phyloP scores from a whole-genome alignment of 2,329 filamentous ascomycete genomes.

The Penicillium sp. region DNA sequence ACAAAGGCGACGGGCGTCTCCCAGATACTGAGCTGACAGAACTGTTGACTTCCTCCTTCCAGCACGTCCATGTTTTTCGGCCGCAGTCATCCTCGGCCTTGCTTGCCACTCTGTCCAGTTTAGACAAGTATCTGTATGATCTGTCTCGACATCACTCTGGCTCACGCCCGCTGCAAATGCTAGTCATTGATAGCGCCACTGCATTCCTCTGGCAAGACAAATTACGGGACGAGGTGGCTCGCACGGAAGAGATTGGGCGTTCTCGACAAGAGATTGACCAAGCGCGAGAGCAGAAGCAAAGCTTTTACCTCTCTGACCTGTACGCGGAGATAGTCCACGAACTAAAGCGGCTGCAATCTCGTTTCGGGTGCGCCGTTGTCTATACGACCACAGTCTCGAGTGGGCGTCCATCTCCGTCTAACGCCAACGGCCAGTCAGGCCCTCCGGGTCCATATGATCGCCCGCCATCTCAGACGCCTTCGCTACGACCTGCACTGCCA shows the following conservation, averaged over 20 bases:
- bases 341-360: constrained; percentile 39
- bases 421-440: not conserved
- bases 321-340: constrained; percentile 33
- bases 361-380: constrained; percentile 43
- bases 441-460: constrained; percentile 23
- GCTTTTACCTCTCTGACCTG: constrained; percentile 35
- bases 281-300: constrained; percentile 29
- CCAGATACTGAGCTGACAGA: constrained; percentile 20
- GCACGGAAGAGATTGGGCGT: constrained; percentile 41
- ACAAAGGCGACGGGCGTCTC: not conserved
- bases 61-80: constrained; percentile 61
- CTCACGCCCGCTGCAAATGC: constrained; percentile 49
- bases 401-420: constrained; percentile 16
- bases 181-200: constrained; percentile 58
- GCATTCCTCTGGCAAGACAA: constrained; percentile 59
- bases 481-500: constrained; percentile 39
- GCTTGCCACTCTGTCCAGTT: constrained; percentile 49
- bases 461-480: constrained; percentile 21
- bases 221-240: constrained; percentile 46
- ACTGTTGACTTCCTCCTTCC: constrained; percentile 46
- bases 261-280: constrained; percentile 31
- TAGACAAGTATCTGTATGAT: constrained; percentile 56
- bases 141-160: constrained; percentile 48
- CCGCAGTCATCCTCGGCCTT: constrained; percentile 55
- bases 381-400: constrained; percentile 39